A percentile compares a stretch with the other conserved stretches of the same genome.
Conservation (phyloP, 139 green algal genomes). For the Ettlia oleoabundans region DNA sequence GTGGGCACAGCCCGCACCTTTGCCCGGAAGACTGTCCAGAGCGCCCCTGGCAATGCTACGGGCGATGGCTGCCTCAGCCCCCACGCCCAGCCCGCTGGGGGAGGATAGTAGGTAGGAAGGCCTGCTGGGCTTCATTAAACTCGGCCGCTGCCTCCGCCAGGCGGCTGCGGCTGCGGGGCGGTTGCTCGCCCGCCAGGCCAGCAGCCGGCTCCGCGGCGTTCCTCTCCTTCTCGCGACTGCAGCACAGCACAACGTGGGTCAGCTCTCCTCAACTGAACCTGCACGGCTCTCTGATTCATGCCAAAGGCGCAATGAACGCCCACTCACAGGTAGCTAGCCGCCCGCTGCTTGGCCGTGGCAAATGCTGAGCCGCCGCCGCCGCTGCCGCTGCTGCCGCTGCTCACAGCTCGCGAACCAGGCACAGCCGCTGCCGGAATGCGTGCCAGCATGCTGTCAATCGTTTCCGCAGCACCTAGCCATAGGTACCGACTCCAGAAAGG, state of each 20-base stretch:
- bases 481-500: too few species aligned
- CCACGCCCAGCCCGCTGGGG: slow-evolving; percentile 7
- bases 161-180: background rate
- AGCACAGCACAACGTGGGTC: too few species aligned
- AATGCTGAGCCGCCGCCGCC: background rate
- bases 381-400: background rate
- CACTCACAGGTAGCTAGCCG: background rate
- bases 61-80: background rate
- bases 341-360: background rate
- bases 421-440: too few species aligned
- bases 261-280: too few species aligned
- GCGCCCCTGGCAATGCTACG: slow-evolving; percentile 6
- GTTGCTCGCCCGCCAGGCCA: background rate
- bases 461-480: too few species aligned
- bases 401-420: background rate
- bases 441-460: too few species aligned
- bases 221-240: background rate
- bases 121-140: slow-evolving; percentile 6
- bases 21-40: slow-evolving; percentile 18
- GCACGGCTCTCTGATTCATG: too few species aligned
- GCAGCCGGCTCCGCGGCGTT: background rate
- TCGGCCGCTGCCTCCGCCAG: slow-evolving; percentile 18
- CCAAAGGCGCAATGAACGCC: too few species aligned
- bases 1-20: background rate
- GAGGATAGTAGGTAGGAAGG: slow-evolving; percentile 17